Conservation (phyloP, 306 rosid genomes). For the Castanea crenata region DNA sequence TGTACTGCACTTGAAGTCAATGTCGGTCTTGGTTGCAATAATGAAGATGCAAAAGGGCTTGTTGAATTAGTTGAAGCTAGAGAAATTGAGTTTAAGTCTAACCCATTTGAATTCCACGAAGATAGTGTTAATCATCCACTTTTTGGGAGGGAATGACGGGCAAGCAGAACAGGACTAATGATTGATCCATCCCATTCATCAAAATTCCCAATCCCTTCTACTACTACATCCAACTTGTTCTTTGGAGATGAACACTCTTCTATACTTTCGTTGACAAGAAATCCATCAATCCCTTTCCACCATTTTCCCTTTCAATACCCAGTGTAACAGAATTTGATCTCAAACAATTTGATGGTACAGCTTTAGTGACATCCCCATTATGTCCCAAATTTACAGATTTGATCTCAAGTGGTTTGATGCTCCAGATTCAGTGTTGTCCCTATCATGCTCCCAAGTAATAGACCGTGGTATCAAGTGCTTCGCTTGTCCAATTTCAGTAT, state of each 20-base stretch:
- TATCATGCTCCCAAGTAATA: too few species aligned
- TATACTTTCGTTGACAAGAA: neutral
- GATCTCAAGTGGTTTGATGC: neutral
- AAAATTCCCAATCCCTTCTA: slow-evolving; percentile 2
- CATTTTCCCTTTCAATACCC: neutral
- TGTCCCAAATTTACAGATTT: neutral
- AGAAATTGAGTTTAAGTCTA: neutral
- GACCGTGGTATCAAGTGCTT: too few species aligned
- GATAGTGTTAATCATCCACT: neutral
- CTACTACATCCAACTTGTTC: slow-evolving; percentile 9
- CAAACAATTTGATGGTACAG: neutral
- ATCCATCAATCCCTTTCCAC: too few species aligned
- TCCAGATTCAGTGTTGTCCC: too few species aligned
- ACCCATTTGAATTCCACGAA: neutral
- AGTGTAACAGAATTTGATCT: neutral
- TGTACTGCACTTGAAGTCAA: neutral
- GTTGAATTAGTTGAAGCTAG: neutral
- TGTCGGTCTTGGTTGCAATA: neutral
- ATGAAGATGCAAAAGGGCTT: neutral
- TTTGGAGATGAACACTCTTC: slow-evolving; percentile 19
- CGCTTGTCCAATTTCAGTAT: neutral
- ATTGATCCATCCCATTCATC: slow-evolving; percentile 24
- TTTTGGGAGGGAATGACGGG: neutral
- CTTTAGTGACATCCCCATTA: neutral
- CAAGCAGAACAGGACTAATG: neutral